These are phyloP conservation scores for Helicocarpus griseus DNA, from an alignment of 2,329 filamentous ascomycete genomes.

Conservation along the genomic window DNA sequence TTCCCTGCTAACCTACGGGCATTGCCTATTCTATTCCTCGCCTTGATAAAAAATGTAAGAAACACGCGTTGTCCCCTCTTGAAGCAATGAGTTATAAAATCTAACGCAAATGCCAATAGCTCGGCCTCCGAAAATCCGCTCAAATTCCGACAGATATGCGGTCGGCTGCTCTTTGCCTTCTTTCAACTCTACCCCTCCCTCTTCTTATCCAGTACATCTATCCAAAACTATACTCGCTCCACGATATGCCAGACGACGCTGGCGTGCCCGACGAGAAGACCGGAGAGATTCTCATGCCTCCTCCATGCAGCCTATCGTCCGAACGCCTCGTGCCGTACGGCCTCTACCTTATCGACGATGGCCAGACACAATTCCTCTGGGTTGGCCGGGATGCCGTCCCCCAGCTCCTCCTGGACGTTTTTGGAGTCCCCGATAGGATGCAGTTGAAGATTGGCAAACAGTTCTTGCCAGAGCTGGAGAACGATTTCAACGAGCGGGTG, in stretches of 20 bases:
- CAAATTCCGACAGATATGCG: conserved; percentile 91
- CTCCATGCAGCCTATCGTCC: conserved; percentile 74
- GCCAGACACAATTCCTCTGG: conserved; percentile 97
- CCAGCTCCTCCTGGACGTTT: conserved; percentile 79
- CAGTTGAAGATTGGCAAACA: conserved; percentile 88
- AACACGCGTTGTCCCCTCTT: conserved; percentile 6
- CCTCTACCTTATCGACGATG: conserved; percentile 92
- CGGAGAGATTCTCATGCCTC: conserved; percentile 80
- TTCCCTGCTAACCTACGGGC: conserved; percentile 88
- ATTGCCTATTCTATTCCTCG: conserved; percentile 82
- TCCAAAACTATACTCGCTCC: conserved; percentile 71
- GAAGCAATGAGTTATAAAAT: not conserved
- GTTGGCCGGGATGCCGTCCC: conserved; percentile 86
- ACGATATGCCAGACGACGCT: conserved; percentile 93
- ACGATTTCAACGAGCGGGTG: conserved; percentile 93
- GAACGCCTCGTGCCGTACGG: conserved; percentile 82
- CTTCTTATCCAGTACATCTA: conserved; percentile 91
- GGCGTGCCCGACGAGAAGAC: conserved; percentile 77
- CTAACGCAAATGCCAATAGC: conserved; percentile 31
- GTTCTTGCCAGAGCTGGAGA: conserved; percentile 75
- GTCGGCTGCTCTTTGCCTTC: conserved; percentile 79
- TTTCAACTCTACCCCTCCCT: conserved; percentile 87
- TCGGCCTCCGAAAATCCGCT: conserved; percentile 78
- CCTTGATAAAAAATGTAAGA: conserved; percentile 85
- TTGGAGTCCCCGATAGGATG: conserved; percentile 72